Conservation (phyloP, 805 yeast species). For the Naumovozyma dairenensis region DNA sequence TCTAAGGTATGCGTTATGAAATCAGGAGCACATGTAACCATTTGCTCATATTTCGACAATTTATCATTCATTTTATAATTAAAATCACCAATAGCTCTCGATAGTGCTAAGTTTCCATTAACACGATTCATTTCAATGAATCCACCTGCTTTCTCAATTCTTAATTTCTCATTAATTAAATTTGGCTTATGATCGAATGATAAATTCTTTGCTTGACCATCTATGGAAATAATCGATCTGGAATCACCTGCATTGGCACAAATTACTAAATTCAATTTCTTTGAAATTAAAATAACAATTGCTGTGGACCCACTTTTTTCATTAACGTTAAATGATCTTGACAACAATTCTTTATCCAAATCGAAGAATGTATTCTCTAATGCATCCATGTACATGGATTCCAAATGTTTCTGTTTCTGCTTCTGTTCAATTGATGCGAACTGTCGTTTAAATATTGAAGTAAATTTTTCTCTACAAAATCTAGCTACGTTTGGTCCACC, state of each 20-base stretch:
- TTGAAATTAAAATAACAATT: conserved; percentile 70
- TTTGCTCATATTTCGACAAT: conserved; percentile 90
- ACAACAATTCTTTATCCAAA: conserved; percentile 71
- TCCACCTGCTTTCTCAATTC: conserved; percentile 97
- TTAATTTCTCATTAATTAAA: conserved; percentile 81
- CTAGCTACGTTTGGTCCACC: conserved; percentile 89
- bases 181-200: conserved; percentile 87
- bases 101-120: conserved; percentile 88
- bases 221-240: conserved; percentile 76
- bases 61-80: conserved; percentile 67
- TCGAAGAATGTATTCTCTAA: conserved; percentile 66
- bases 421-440: too few relatives aligned
- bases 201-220: conserved; percentile 78
- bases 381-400: conserved; percentile 44
- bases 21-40: conserved; percentile 91
- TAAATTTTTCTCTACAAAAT: conserved; percentile 73
- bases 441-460: conserved; percentile 54
- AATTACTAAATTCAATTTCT: conserved; percentile 33
- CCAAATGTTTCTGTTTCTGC: background rate
- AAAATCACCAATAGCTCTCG: conserved; percentile 77
- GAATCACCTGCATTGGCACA: conserved; percentile 98
- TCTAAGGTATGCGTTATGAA: conserved; percentile 66
- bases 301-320: conserved; percentile 97
- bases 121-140: conserved; percentile 93
- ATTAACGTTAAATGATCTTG: conserved; percentile 51